A percentile compares a stretch with the other conserved stretches of the same genome.
These are phyloP conservation scores for Jimgerdemannia flammicorona DNA, from an alignment of 192 early-diverging fungal species.

Conservation along the genomic window DNA sequence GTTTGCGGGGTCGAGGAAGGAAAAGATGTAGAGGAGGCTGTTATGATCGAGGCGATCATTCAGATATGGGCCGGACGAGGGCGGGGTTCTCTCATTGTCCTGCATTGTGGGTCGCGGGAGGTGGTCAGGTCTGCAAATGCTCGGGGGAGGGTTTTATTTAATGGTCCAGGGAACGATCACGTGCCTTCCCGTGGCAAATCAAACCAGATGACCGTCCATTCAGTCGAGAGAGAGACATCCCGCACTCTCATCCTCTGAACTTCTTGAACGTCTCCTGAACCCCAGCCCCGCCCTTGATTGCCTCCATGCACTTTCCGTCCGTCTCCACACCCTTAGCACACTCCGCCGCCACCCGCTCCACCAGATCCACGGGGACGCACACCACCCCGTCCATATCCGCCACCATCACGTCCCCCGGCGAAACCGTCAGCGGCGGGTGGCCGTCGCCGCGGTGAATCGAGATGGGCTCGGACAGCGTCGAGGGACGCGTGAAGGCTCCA, in stretches of 20 bases:
- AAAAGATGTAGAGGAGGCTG: neutral
- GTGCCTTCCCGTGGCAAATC: too few relatives aligned
- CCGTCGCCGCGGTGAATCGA: slow-evolving; percentile 35
- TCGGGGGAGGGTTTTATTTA: too few relatives aligned
- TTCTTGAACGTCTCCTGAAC: slow-evolving; percentile 46
- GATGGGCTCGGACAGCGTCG: slow-evolving; percentile 39
- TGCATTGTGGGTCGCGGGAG: too few relatives aligned
- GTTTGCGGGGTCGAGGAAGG: neutral
- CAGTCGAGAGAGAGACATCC: too few relatives aligned
- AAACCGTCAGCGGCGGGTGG: slow-evolving; percentile 36
- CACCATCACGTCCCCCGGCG: slow-evolving; percentile 51
- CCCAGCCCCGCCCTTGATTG: slow-evolving; percentile 37
- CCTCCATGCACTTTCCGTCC: slow-evolving; percentile 51
- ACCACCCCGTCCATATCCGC: slow-evolving; percentile 55
- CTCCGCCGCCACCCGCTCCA: slow-evolving; percentile 38
- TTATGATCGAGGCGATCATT: neutral
- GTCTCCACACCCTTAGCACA: slow-evolving; percentile 42
- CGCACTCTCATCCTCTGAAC: slow-evolving; percentile 27
- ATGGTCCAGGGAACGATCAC: too few relatives aligned
- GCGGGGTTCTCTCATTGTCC: too few relatives aligned
- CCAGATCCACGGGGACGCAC: slow-evolving; percentile 40
- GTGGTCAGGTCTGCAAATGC: too few relatives aligned
- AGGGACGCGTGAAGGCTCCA: slow-evolving; percentile 40
- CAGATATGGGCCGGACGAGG: neutral
- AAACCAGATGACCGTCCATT: too few relatives aligned